Conservation (phyloP, 352 stramenopile species). For the Pythium guiyangense region DNA sequence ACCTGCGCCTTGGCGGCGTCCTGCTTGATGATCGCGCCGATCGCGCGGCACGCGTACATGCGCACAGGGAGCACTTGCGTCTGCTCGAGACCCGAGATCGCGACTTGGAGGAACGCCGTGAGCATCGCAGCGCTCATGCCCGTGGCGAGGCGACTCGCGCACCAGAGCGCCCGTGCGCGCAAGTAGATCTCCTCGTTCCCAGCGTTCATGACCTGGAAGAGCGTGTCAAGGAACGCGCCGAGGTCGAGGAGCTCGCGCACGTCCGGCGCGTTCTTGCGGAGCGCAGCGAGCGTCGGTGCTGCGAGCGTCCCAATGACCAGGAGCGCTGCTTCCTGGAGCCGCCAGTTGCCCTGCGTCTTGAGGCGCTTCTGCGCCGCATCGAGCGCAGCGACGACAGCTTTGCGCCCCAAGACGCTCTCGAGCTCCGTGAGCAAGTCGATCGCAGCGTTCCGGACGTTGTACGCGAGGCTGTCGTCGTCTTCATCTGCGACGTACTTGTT, state of each 20-base stretch:
- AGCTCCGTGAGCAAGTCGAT: conserved; percentile 61
- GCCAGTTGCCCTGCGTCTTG: conserved; percentile 57
- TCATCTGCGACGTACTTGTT: conserved; percentile 86
- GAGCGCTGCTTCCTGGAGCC: conserved; percentile 69
- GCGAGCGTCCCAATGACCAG: conserved; percentile 68
- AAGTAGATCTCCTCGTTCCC: conserved; percentile 66
- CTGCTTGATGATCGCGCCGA: conserved; percentile 62
- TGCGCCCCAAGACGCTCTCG: conserved; percentile 57
- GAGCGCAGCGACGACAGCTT: conserved; percentile 49
- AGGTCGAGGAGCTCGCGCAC: conserved; percentile 52
- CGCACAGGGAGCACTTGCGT: conserved; percentile 68
- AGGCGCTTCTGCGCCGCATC: conserved; percentile 52
- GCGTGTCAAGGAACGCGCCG: conserved; percentile 57
- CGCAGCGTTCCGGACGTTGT: conserved; percentile 72
- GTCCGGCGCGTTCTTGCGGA: conserved; percentile 44
- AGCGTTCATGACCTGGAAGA: conserved; percentile 77
- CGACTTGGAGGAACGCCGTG: conserved; percentile 59
- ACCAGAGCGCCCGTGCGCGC: conserved; percentile 74
- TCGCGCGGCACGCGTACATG: conserved; percentile 73
- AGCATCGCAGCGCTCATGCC: conserved; percentile 76
- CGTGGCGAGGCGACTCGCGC: conserved; percentile 62
- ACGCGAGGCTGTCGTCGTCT: conserved; percentile 77
- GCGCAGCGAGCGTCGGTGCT: conserved; percentile 42
- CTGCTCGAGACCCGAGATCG: conserved; percentile 69
- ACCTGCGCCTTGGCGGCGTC: conserved; percentile 55